Base-by-base conservation (phyloP, 306 rosid genomes). In the Lagenaria siceraria region DNA sequence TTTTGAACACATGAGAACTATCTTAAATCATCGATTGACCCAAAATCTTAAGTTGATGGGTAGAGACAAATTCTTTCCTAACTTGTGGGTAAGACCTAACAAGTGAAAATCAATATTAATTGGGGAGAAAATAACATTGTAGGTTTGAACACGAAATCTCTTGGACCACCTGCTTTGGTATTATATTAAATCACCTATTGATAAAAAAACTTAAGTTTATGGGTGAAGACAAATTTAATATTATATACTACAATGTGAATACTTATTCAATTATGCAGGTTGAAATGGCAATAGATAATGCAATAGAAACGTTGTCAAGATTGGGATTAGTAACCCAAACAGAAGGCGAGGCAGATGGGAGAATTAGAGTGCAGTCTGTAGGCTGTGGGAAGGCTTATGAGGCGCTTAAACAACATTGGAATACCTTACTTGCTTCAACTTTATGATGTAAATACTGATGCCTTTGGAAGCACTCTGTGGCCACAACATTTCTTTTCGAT, bases 201-300 rank as follows among this genome's bases (percentile, higher is more conserved):
- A 29, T 4, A 2, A 29, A 29, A 29, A 29, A 2, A 29, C 33
- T 29, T n/a, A n/a, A n/a, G n/a, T n/a, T n/a, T 29, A 29, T 29
- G 33, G 33, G 33, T 29, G 3, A 29, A 29, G 33, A 4, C 33
- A 29, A 29, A 29, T 29, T 1, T 29, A 29, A 29, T 29, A 29
- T 29, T 29, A 29, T 29, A 29, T 29, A 10, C 54, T 49, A 49
- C 6, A 15, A 5, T 49, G 54, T 49, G 9, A 49, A 51, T 51
- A 51, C 21, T 51, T 18, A 0, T 51, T 17, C 29, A 79, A 75
- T 76, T 64, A 69, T 84, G 83, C 93, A 94, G 98, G 96, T 94
- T 65, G 91, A 94, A 86, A 90, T 94, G 98, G 90, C 93, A 56
- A 75, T 89, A 62, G 96, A 94, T 80, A 86, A 91, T 80, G 98